These are phyloP conservation scores for Fusarium setosum DNA, from an alignment of 2,329 filamentous ascomycete species.

Conservation along the genomic window DNA sequence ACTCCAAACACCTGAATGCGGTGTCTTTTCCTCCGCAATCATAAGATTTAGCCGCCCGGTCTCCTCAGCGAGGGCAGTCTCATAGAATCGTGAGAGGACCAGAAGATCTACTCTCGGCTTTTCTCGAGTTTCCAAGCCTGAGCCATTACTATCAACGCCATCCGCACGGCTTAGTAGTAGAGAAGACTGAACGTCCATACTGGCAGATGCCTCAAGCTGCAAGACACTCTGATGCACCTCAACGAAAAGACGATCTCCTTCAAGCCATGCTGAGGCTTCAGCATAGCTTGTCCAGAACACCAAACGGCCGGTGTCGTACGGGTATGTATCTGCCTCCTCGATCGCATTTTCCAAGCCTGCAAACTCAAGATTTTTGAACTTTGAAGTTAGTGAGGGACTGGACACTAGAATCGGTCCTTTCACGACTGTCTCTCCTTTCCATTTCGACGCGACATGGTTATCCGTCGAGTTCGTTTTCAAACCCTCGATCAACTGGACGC, in stretches of 20 bases:
- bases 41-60: slow-evolving; percentile 4
- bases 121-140: neutral
- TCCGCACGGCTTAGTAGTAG: too few species aligned
- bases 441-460: neutral
- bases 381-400: fast-evolving
- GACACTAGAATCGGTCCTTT: neutral
- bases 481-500: neutral
- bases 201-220: neutral
- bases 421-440: neutral
- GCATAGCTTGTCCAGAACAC: slow-evolving; percentile 12
- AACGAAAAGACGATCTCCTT: neutral
- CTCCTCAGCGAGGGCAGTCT: neutral
- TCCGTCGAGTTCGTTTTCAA: neutral
- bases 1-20: slow-evolving; percentile 4
- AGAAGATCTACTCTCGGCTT: neutral
- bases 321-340: neutral
- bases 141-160: too few species aligned
- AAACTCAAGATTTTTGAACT: neutral
- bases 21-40: neutral
- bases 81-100: neutral
- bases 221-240: neutral
- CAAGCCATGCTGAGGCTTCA: neutral
- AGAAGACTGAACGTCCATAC: neutral
- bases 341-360: neutral
- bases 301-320: slow-evolving; percentile 4